Evolutionary conservation across 495 filamentous ascomycete species (phyloP).

Genomic region (Mytilinidion resinicola): DNA sequence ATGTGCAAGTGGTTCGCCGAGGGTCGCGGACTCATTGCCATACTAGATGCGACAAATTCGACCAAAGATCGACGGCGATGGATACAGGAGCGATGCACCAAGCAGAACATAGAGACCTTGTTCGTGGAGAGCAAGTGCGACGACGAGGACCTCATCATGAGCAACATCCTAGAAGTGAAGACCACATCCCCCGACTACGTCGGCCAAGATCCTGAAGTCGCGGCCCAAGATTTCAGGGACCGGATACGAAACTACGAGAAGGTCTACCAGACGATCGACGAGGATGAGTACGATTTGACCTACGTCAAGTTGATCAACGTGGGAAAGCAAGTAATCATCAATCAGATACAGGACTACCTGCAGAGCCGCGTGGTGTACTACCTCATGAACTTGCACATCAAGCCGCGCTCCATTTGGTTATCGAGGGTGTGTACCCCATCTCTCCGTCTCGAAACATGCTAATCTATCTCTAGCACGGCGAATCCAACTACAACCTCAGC

Average conservation of each 20-base stretch:
- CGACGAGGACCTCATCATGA: constrained; percentile 89
- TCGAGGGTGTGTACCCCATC: constrained; percentile 65
- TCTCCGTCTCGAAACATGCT: background rate
- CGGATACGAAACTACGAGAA: constrained; percentile 96
- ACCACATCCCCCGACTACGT: constrained; percentile 90
- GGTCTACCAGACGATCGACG: constrained; percentile 86
- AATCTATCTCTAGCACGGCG: constrained; percentile 64
- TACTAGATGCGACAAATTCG: constrained; percentile 92
- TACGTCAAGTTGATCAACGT: constrained; percentile 98
- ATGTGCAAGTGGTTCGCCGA: constrained; percentile 85
- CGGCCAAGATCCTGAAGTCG: constrained; percentile 86
- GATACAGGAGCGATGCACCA: constrained; percentile 70
- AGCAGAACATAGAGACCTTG: constrained; percentile 75
- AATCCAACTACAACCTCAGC: constrained; percentile 81
- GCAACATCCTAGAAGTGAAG: constrained; percentile 96
- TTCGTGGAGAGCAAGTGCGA: constrained; percentile 97
- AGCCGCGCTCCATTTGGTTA: constrained; percentile 94
- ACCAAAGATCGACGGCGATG: constrained; percentile 83
- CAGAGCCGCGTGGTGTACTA: constrained; percentile 96
- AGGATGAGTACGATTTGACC: constrained; percentile 74
- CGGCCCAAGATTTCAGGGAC: constrained; percentile 84
- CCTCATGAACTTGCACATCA: constrained; percentile 96
- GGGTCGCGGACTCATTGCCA: constrained; percentile 71
- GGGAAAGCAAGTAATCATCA: constrained; percentile 90
- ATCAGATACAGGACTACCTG: constrained; percentile 91